These are phyloP conservation scores for Stagonosporopsis rhizophila DNA, from an alignment of 2,329 filamentous ascomycete species.

Conservation along the genomic window DNA sequence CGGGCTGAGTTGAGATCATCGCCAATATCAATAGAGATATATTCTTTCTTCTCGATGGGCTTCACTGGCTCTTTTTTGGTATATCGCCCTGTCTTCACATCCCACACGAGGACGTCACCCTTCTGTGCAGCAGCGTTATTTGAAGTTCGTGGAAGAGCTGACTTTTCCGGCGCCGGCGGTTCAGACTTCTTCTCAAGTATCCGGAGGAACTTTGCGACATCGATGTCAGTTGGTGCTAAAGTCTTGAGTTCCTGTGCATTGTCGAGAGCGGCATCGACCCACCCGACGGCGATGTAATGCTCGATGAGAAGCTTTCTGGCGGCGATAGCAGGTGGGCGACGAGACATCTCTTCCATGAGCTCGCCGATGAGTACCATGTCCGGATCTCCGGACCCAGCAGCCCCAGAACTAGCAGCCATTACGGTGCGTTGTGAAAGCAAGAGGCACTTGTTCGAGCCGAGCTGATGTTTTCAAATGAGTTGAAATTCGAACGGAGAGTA, in stretches of 20 bases:
- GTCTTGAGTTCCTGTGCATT: slow-evolving; percentile 36
- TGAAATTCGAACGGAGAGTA: background rate
- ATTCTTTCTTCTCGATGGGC: slow-evolving; percentile 2
- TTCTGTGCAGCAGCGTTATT: background rate
- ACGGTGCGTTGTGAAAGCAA: background rate
- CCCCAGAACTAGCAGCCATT: slow-evolving; percentile 19
- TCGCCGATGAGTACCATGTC: slow-evolving; percentile 44
- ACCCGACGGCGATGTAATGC: slow-evolving; percentile 43
- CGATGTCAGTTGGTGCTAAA: slow-evolving; percentile 30
- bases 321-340: slow-evolving; percentile 37
- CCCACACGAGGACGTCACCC: slow-evolving; percentile 18
- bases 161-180: slow-evolving; percentile 22
- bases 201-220: slow-evolving; percentile 31
- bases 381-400: slow-evolving; percentile 33
- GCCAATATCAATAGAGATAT: slow-evolving; percentile 12
- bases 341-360: slow-evolving; percentile 41
- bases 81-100: slow-evolving; percentile 20
- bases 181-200: slow-evolving; percentile 35
- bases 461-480: background rate
- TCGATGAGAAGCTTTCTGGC: slow-evolving; percentile 42
- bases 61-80: slow-evolving; percentile 12
- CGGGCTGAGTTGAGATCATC: slow-evolving; percentile 31
- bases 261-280: slow-evolving; percentile 44
- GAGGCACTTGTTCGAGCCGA: background rate
- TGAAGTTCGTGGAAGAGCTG: background rate